phyloP scores from a whole-genome alignment of 1,139 yeast genomes.

The Candida smagusa region DNA sequence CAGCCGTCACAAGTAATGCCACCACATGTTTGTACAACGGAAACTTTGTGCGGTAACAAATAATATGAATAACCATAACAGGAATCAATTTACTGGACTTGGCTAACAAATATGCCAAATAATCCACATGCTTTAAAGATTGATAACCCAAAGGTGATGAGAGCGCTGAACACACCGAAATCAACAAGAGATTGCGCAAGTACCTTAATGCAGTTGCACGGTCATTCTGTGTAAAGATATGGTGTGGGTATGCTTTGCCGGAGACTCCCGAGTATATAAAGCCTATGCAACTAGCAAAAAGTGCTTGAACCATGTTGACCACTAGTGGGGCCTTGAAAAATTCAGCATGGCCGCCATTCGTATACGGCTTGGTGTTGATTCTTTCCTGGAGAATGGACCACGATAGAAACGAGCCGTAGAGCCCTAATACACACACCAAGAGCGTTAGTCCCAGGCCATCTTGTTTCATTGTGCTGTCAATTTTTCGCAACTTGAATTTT shows the following conservation, averaged over 20 bases:
- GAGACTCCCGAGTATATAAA: slow-evolving; percentile 45
- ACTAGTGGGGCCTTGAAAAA: slow-evolving; percentile 74
- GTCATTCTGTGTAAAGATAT: slow-evolving; percentile 26
- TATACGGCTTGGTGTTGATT: slow-evolving; percentile 72
- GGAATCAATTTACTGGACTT: slow-evolving; percentile 94
- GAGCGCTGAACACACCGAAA: slow-evolving; percentile 75
- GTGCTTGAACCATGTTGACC: slow-evolving; percentile 70
- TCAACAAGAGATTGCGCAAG: slow-evolving; percentile 48
- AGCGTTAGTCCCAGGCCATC: slow-evolving; percentile 32
- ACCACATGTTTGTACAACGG: slow-evolving; percentile 76
- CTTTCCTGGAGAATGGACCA: slow-evolving; percentile 95
- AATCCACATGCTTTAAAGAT: slow-evolving; percentile 80
- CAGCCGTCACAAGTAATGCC: slow-evolving; percentile 71
- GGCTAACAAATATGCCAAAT: slow-evolving; percentile 78
- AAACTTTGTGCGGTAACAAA: slow-evolving; percentile 69
- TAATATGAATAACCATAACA: slow-evolving; percentile 76
- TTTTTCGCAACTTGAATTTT: neutral
- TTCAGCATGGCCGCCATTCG: slow-evolving; percentile 35
- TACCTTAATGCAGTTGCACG: slow-evolving; percentile 15
- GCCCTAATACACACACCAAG: slow-evolving; percentile 61
- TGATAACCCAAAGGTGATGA: slow-evolving; percentile 79
- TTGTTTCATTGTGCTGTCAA: slow-evolving; percentile 12
- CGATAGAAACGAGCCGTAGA: slow-evolving; percentile 78
- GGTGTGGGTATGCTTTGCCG: slow-evolving; percentile 29
- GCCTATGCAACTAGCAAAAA: slow-evolving; percentile 71